Conservation (phyloP, 495 filamentous ascomycete genomes). For the Ascobolus immersus region DNA sequence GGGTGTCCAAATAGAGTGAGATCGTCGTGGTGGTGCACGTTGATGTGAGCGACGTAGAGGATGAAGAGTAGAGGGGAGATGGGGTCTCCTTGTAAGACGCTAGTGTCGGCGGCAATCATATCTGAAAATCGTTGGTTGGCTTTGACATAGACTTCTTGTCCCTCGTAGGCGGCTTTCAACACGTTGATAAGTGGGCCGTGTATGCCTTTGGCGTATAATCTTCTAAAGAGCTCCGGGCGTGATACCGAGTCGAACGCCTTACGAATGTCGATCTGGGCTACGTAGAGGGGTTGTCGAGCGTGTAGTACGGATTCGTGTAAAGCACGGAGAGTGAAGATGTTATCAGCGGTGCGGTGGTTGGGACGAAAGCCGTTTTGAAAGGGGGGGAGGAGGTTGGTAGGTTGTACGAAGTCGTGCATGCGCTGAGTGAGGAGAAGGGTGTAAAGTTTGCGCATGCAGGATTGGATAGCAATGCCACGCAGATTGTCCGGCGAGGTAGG, state of each 20-base stretch:
- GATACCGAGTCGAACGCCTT: neutral
- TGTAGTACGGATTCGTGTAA: no score
- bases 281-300: no score
- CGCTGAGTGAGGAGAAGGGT: neutral
- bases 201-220: neutral
- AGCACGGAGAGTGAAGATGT: neutral
- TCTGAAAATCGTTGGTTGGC: neutral
- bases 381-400: neutral
- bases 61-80: neutral
- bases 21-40: neutral
- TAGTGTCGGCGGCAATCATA: neutral
- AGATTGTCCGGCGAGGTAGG: neutral
- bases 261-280: neutral
- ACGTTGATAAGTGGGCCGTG: neutral
- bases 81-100: neutral
- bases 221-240: neutral
- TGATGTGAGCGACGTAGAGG: neutral
- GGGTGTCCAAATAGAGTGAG: no score
- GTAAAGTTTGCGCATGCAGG: neutral
- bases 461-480: neutral
- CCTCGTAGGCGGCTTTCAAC: neutral
- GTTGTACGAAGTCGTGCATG: neutral
- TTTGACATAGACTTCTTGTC: neutral
- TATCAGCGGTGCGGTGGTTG: neutral
- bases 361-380: neutral